Base-by-base conservation (phyloP, 805 yeast genomes). In the Kurtzmaniella fragi region DNA sequence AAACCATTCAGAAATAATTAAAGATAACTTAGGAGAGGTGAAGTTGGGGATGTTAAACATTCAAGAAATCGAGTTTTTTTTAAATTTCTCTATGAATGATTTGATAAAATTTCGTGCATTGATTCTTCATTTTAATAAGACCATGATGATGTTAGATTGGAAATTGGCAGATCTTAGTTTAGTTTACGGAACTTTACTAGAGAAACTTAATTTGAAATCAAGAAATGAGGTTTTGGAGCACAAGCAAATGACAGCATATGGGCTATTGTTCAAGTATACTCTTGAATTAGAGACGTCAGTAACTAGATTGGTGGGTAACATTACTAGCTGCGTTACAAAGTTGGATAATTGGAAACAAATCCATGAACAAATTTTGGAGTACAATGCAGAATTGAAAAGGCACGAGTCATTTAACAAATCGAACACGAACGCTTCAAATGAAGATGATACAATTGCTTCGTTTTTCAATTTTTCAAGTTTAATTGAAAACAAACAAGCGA, bases 401-500 rank as follows among this genome's bases (percentile, higher is more conserved):
- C 51, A 53, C 28, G 70, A 64, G 41, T 48, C 46, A 44, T 33
- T 42, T 20, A 26, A 44, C 34, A 46, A 47, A 11, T 39, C 44
- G 3, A 27, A 40, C 8, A 47, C 44, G 4, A 42, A 38, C 9
- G 38, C 29, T n/a, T 42, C 42, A 13, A 41, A 42, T n/a, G 43
- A 44, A 15, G 25, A 59, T 48, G 44, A 46, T 11, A 16, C 38
- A 2, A 25, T 44, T 6, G 31, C 49, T 10, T 51, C 62, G 2
- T 59, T 62, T 31, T 65, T 65, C 49, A 58, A 43, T 35, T 62
- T 67, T 40, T 64, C 63, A 2, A 49, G 43, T 16, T 62, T 78
- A 30, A 64, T 78, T 10, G 87, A 81, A 40, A 75, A 71, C 27
- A 71, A 77, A 43, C 68, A 73, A 44, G 57, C 70, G 10, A 67